These are phyloP conservation scores for Phytophthora idaei DNA, from an alignment of 352 stramenopile species.

Conservation along the genomic window DNA sequence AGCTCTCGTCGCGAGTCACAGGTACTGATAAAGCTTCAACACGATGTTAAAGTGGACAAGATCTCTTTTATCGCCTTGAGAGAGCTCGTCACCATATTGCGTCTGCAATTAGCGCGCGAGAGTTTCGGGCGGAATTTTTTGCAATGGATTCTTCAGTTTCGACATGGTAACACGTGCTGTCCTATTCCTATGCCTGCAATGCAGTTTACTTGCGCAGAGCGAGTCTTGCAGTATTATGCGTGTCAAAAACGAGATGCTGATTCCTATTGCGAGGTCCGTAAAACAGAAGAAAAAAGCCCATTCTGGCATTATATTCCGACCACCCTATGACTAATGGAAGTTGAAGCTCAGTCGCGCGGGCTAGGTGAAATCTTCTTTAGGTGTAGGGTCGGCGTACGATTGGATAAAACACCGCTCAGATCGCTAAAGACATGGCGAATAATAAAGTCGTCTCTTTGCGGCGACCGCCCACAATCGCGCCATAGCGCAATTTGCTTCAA, in stretches of 20 bases:
- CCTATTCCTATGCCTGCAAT: background rate
- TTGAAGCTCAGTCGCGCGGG: constrained; percentile 37
- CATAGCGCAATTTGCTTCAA: constrained; percentile 38
- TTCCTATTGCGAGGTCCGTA: background rate
- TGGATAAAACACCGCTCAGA: background rate
- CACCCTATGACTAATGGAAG: constrained; percentile 6
- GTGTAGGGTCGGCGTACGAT: constrained; percentile 6
- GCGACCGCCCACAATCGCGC: background rate
- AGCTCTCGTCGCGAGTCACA: no score
- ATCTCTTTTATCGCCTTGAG: no score
- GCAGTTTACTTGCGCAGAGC: no score
- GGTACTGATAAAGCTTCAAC: no score
- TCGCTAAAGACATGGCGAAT: constrained; percentile 12
- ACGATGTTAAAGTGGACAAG: no score
- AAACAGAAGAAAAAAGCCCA: background rate
- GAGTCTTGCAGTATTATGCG: no score
- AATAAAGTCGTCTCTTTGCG: constrained; percentile 17
- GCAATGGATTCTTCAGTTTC: constrained; percentile 16
- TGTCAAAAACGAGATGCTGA: background rate
- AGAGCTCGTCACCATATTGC: no score
- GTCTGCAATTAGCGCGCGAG: constrained; percentile 8
- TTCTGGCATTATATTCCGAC: background rate
- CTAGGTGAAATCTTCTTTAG: constrained; percentile 28
- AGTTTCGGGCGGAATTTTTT: constrained; percentile 24
- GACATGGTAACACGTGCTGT: background rate